Base-by-base conservation (phyloP, 164 flowering plant species). In the Akebia trifoliata region DNA sequence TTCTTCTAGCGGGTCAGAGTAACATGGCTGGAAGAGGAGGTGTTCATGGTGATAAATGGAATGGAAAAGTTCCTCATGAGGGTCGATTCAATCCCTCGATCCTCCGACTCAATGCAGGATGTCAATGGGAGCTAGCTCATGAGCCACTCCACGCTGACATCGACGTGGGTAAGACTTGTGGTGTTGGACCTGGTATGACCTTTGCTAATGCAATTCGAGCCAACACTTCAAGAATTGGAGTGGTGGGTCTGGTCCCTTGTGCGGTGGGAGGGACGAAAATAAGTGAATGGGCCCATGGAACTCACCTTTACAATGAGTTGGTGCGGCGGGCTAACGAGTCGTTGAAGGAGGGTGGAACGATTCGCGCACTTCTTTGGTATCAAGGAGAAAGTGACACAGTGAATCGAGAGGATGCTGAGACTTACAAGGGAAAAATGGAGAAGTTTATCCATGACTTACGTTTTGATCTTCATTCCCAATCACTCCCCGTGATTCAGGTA, bases 11-110 rank as follows among this genome's bases (percentile, higher is more conserved):
- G 38, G 90, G 90, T 4, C 90, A 84, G 64, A 84, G 90, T 74
- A 84, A 84, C 72, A 81, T 84, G 87, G 73, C 85, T 42, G 90
- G 90, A 12, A 67, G 85, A 10, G 87, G 87, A 0, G 87, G 90
- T 8, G 85, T 84, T 0, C 17, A 35, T 0, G 65, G 71, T 57
- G 54, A 42, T 39, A 62, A 61, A 10, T 81, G 90, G 90, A 81
- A 84, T 53, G 72, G 85, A 10, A 4, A 73, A 4, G 72, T 81
- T 14, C 90, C 90, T 1, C 67, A 59, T 0, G 70, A 81, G 36
- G 67, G 75, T 62, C 56, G 45, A 0, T 68, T 82, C 12, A 78
- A 64, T 57, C 67, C 76, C 0, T 36, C 62, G 0, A 64, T 86
- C 39, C 69, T 78, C 61, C 76, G 74, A 7, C 75, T 86, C 30